Evolutionary conservation across 2,329 filamentous ascomycete species (phyloP).

Genomic region (Aspergillus thermomutatus): DNA sequence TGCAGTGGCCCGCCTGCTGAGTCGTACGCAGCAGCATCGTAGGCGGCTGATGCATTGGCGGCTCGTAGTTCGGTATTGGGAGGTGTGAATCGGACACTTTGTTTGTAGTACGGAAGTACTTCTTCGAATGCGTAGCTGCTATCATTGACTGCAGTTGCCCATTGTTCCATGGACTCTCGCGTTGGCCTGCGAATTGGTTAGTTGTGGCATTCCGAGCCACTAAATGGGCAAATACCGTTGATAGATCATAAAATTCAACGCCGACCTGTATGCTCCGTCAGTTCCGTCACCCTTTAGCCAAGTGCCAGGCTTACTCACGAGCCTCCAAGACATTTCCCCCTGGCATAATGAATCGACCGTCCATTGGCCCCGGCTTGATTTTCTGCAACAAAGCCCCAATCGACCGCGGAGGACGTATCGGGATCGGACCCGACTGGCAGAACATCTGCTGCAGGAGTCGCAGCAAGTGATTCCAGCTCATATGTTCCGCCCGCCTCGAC

Average conservation of each 20-base stretch:
- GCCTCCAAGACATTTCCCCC: slow-evolving; percentile 14
- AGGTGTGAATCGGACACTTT: slow-evolving; percentile 25
- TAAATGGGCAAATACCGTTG: slow-evolving; percentile 14
- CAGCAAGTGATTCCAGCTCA: slow-evolving; percentile 7
- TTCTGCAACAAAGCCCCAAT: too few relatives aligned
- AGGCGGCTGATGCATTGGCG: slow-evolving; percentile 19
- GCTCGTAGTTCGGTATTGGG: slow-evolving; percentile 12
- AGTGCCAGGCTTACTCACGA: neutral
- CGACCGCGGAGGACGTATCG: slow-evolving; percentile 2
- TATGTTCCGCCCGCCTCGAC: slow-evolving; percentile 20
- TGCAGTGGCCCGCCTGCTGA: neutral
- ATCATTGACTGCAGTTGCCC: neutral
- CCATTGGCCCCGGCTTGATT: slow-evolving; percentile 17
- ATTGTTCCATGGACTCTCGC: neutral
- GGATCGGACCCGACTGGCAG: slow-evolving; percentile 20
- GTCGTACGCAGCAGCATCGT: slow-evolving; percentile 17
- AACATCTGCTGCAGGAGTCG: neutral
- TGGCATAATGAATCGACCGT: slow-evolving; percentile 14
- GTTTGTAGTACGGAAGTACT: slow-evolving; percentile 25
- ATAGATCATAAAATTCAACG: slow-evolving; percentile 23
- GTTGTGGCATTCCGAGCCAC: slow-evolving; percentile 13
- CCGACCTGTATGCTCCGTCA: slow-evolving; percentile 9
- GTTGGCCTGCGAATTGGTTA: slow-evolving; percentile 19
- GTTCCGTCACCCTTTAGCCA: neutral
- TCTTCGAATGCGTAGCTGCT: slow-evolving; percentile 24